phyloP scores from a whole-genome alignment of 805 yeast species.

The Candida orba region DNA sequence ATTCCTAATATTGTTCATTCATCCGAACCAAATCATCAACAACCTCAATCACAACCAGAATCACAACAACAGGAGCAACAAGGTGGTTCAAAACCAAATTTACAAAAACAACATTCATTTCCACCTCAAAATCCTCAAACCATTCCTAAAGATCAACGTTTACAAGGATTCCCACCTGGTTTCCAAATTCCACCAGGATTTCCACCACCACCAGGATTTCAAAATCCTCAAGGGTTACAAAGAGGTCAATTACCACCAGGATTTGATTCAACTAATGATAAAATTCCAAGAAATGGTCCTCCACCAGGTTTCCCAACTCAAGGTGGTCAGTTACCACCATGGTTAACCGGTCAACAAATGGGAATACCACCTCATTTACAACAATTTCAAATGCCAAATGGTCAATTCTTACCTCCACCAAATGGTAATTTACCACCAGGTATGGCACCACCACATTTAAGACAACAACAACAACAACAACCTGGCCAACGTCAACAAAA shows the following conservation, averaged over 20 bases:
- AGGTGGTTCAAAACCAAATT: background rate
- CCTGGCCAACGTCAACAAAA: conserved; percentile 4
- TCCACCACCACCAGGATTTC: conserved; percentile 9
- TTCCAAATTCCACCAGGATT: conserved; percentile 10
- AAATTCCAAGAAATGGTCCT: conserved; percentile 10
- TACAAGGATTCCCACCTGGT: conserved; percentile 10
- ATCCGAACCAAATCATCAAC: background rate
- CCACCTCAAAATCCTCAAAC: conserved; percentile 2
- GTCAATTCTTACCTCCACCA: conserved; percentile 16
- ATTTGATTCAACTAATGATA: conserved; percentile 6
- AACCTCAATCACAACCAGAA: background rate
- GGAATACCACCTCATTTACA: conserved; percentile 7
- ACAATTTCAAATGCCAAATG: conserved; percentile 8
- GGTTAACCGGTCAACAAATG: conserved; percentile 8
- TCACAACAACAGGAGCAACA: conserved; percentile 1
- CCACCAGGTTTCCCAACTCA: conserved; percentile 15
- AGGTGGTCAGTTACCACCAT: conserved; percentile 11
- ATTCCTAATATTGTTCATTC: background rate
- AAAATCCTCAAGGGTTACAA: conserved; percentile 3
- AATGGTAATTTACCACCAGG: conserved; percentile 11
- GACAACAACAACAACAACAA: conserved; percentile 9
- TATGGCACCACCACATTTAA: conserved; percentile 13
- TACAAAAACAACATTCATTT: background rate
- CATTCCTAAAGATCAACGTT: conserved; percentile 3
- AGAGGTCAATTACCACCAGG: conserved; percentile 16